Percentiles rank a stretch among this genome's conserved stretches.
Evolutionary conservation across 2,329 filamentous ascomycete genomes (phyloP).

Genomic region (Cladosporium velox): DNA sequence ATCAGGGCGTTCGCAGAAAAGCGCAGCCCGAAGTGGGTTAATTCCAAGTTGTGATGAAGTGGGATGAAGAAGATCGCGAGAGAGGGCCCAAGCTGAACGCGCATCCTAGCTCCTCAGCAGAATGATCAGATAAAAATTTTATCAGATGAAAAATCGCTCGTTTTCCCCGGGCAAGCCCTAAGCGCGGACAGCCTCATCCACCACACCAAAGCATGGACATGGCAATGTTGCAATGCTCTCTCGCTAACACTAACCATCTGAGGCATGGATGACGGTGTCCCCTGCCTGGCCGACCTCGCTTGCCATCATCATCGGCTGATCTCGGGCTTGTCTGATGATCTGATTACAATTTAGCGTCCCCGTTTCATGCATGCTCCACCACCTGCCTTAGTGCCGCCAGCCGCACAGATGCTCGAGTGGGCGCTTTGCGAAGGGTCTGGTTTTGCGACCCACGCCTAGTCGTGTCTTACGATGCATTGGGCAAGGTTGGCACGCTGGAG

Average conservation of each 20-base stretch:
- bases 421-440: conserved; percentile 7
- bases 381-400: conserved; percentile 1
- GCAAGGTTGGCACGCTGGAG: conserved; percentile 3
- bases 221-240: not conserved
- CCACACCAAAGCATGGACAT: not conserved
- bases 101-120: not conserved
- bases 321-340: conserved; percentile 19
- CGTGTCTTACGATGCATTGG: conserved; percentile 15
- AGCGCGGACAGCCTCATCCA: not conserved
- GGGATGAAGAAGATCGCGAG: conserved; percentile 1
- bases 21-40: conserved; percentile 52
- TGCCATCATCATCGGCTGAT: conserved; percentile 11
- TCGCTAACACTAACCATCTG: conserved; percentile 11
- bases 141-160: conserved; percentile 6
- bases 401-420: conserved; percentile 12
- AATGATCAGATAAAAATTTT: conserved; percentile 20
- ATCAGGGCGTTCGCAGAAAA: conserved; percentile 56
- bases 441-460: conserved; percentile 16
- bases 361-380: conserved; percentile 13
- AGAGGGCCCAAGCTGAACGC: conserved; percentile 3
- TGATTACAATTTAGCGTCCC: conserved; percentile 18
- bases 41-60: conserved; percentile 46
- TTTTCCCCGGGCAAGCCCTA: conserved; percentile 4
- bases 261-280: not conserved
- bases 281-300: conserved; percentile 14